Evolutionary conservation across 1,284 basidiomycete genomes (phyloP).

Genomic region (Crepidotus sp.): DNA sequence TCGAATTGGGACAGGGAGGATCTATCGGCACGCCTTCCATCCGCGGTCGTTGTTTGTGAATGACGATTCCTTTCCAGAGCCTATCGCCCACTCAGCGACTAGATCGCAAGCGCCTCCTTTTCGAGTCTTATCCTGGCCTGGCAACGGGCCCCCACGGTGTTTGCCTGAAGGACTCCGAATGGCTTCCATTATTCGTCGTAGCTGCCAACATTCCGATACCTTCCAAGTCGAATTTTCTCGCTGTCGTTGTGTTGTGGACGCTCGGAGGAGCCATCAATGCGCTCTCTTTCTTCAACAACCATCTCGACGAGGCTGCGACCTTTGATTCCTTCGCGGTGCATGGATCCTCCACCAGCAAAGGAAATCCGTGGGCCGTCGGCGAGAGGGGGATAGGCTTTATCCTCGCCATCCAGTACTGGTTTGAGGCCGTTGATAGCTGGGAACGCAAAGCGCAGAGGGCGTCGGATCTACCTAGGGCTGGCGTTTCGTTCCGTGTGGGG

Average conservation of each 20-base stretch:
- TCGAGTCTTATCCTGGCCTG: conserved; percentile 5
- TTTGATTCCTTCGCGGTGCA: conserved; percentile 8
- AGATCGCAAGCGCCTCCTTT: conserved; percentile 1
- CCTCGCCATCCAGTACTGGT: conserved; percentile 6
- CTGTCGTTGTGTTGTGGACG: conserved; percentile 8
- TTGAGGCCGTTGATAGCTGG: neutral
- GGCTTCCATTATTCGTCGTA: conserved; percentile 6
- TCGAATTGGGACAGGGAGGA: conserved; percentile 1
- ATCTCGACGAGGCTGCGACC: conserved; percentile 4
- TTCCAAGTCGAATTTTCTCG: neutral
- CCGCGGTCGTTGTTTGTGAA: neutral
- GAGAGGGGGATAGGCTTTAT: conserved; percentile 15
- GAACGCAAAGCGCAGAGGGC: too few relatives aligned
- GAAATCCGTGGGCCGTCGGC: conserved; percentile 5
- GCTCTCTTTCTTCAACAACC: conserved; percentile 8
- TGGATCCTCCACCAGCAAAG: conserved; percentile 9
- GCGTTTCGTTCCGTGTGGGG: conserved; percentile 12
- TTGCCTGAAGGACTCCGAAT: neutral
- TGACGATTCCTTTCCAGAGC: neutral
- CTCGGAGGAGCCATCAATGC: neutral
- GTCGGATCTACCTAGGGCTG: too few relatives aligned
- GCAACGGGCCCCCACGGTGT: conserved; percentile 12
- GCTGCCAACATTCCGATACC: conserved; percentile 2
- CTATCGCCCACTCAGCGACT: neutral
- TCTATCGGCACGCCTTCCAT: neutral